Evolutionary conservation across 163 green algal species (phyloP).

Genomic region (Coccomyxa subellipsoidea): DNA sequence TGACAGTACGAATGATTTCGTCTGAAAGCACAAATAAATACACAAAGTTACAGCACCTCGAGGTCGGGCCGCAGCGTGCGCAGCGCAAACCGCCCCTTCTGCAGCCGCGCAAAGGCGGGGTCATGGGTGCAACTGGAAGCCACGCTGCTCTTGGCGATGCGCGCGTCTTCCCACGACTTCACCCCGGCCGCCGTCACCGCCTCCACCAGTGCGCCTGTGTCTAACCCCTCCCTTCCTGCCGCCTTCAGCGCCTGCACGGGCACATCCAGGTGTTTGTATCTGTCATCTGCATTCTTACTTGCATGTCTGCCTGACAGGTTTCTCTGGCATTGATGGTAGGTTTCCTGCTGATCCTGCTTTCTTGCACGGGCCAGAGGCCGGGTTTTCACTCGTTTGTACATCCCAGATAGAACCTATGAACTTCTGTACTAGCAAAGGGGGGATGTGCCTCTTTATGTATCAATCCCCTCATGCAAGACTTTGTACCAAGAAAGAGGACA

Average conservation of each 20-base stretch:
- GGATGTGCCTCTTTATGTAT: no score
- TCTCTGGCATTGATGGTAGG: no score
- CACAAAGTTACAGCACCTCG: neutral
- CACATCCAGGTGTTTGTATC: neutral
- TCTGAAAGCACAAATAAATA: neutral
- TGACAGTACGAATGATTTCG: no score
- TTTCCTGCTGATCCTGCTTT: no score
- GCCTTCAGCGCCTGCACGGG: slow-evolving; percentile 26
- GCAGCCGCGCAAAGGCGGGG: slow-evolving; percentile 39
- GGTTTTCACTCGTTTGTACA: no score
- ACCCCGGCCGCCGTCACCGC: slow-evolving; percentile 24
- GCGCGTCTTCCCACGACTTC: slow-evolving; percentile 26
- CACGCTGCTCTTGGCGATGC: slow-evolving; percentile 41
- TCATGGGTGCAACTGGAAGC: slow-evolving; percentile 44
- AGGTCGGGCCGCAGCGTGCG: slow-evolving; percentile 17
- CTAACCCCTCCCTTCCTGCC: slow-evolving; percentile 22
- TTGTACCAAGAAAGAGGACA: no score
- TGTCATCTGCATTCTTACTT: neutral
- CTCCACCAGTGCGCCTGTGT: slow-evolving; percentile 25
- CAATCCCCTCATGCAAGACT: no score
- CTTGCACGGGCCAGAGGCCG: no score
- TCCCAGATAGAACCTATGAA: no score
- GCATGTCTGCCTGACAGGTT: no score
- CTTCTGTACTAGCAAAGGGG: no score
- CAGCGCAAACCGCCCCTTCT: slow-evolving; percentile 43